These are phyloP conservation scores for Dothistroma septosporum DNA, from an alignment of 2,329 filamentous ascomycete genomes.

Conservation along the genomic window DNA sequence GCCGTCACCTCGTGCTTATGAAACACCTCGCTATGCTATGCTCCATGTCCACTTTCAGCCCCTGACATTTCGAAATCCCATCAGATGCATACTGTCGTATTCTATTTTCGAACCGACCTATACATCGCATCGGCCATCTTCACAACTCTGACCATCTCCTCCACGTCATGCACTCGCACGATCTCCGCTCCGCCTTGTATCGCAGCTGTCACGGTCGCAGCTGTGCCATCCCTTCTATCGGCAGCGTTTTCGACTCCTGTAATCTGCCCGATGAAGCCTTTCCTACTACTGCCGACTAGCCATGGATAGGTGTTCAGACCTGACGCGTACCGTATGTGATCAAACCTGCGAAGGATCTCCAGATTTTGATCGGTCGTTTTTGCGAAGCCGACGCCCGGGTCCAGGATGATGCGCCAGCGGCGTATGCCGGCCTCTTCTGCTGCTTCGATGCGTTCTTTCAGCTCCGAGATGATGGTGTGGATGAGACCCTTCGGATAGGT, in stretches of 20 bases:
- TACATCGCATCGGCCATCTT: slow-evolving; percentile 86
- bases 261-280: slow-evolving; percentile 79
- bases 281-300: slow-evolving; percentile 84
- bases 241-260: slow-evolving; percentile 69
- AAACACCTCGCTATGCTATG: background rate
- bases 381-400: slow-evolving; percentile 91
- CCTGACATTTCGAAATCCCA: background rate
- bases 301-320: slow-evolving; percentile 71
- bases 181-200: slow-evolving; percentile 86
- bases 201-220: slow-evolving; percentile 79
- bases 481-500: slow-evolving; percentile 66
- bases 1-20: background rate
- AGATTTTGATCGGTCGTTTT: slow-evolving; percentile 80
- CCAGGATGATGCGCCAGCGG: slow-evolving; percentile 90
- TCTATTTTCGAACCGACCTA: slow-evolving; percentile 1
- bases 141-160: slow-evolving; percentile 78
- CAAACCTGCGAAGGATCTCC: slow-evolving; percentile 67
- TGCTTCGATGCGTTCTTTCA: slow-evolving; percentile 64
- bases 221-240: slow-evolving; percentile 78
- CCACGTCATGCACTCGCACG: slow-evolving; percentile 84
- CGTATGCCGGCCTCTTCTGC: slow-evolving; percentile 80
- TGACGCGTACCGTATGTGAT: slow-evolving; percentile 51
- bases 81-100: background rate
- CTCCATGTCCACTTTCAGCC: background rate
- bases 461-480: slow-evolving; percentile 61